These are phyloP conservation scores for Thelonectria blattea DNA, from an alignment of 2,329 filamentous ascomycete species.

Conservation along the genomic window DNA sequence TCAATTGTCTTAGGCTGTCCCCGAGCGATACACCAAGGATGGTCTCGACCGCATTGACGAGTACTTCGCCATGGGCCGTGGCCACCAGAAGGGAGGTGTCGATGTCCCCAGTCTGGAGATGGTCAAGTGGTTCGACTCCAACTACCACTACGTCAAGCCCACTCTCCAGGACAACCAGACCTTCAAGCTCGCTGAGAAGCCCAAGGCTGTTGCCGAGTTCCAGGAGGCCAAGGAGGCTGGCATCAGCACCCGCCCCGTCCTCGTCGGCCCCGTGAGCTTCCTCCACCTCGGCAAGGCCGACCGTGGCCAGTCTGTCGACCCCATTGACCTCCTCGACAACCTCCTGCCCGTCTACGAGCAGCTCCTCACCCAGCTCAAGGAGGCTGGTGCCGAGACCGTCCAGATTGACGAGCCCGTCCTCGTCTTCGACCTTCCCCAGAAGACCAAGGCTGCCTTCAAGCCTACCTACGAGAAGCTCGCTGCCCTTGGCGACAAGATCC, in stretches of 20 bases:
- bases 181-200: slow-evolving; percentile 85
- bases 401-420: slow-evolving; percentile 98
- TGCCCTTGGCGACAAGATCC: slow-evolving; percentile 77
- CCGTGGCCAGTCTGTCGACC: slow-evolving; percentile 89
- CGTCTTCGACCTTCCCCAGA: slow-evolving; percentile 88
- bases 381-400: slow-evolving; percentile 92
- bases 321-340: slow-evolving; percentile 92
- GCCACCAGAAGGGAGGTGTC: slow-evolving; percentile 91
- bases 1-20: slow-evolving; percentile 68
- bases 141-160: slow-evolving; percentile 99
- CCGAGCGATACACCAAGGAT: slow-evolving; percentile 91
- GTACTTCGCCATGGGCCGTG: slow-evolving; percentile 99
- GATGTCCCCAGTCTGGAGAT: slow-evolving; percentile 97
- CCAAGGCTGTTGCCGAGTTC: slow-evolving; percentile 95
- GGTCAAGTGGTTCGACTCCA: slow-evolving; percentile 99
- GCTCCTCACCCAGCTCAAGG: slow-evolving; percentile 91
- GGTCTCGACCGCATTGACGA: slow-evolving; percentile 88
- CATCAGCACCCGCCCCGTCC: slow-evolving; percentile 88
- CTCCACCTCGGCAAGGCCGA: slow-evolving; percentile 97
- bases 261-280: slow-evolving; percentile 97
- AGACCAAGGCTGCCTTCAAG: slow-evolving; percentile 97
- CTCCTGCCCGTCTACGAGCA: slow-evolving; percentile 94
- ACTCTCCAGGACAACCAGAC: slow-evolving; percentile 96
- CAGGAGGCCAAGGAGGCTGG: slow-evolving; percentile 97
- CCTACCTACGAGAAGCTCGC: slow-evolving; percentile 91